phyloP scores from a whole-genome alignment of 805 yeast genomes.

The Metschnikowia aberdeeniae region DNA sequence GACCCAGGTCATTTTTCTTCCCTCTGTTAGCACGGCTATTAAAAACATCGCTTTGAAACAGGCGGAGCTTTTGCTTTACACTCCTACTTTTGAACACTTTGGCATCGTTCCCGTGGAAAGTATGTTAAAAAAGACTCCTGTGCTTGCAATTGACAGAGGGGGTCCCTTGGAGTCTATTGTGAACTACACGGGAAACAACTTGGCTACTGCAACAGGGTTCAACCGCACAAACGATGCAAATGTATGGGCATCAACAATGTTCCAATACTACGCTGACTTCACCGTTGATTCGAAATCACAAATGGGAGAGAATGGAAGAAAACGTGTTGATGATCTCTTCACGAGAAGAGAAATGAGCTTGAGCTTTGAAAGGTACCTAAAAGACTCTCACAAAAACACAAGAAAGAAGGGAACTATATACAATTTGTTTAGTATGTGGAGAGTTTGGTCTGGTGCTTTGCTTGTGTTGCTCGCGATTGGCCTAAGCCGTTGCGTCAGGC shows the following conservation, averaged over 20 bases:
- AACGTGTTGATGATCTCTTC: slow-evolving; percentile 37
- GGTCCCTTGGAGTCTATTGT: slow-evolving; percentile 86
- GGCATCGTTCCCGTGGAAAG: slow-evolving; percentile 98
- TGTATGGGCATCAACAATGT: slow-evolving; percentile 54
- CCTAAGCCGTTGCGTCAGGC: background rate
- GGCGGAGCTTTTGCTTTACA: slow-evolving; percentile 67
- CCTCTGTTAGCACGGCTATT: slow-evolving; percentile 66
- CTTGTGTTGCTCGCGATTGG: background rate
- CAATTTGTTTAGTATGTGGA: slow-evolving; percentile 10
- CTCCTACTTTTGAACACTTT: slow-evolving; percentile 91
- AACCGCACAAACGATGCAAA: slow-evolving; percentile 40
- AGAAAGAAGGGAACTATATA: slow-evolving; percentile 10
- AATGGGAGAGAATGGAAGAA: slow-evolving; percentile 34
- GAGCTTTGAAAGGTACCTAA: slow-evolving; percentile 21
- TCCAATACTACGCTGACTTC: slow-evolving; percentile 30
- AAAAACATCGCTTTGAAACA: slow-evolving; percentile 59
- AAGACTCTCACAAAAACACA: slow-evolving; percentile 4
- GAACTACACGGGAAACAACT: slow-evolving; percentile 25
- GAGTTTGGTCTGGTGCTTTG: slow-evolving; percentile 9
- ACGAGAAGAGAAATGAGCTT: slow-evolving; percentile 44
- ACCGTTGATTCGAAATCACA: slow-evolving; percentile 14
- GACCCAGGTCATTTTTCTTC: slow-evolving; percentile 64
- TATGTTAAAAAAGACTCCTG: slow-evolving; percentile 80
- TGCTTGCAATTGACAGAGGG: slow-evolving; percentile 81
- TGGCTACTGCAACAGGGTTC: slow-evolving; percentile 57